Base-by-base conservation (phyloP, 352 stramenopile genomes). In the Phytophthora aleatoria region DNA sequence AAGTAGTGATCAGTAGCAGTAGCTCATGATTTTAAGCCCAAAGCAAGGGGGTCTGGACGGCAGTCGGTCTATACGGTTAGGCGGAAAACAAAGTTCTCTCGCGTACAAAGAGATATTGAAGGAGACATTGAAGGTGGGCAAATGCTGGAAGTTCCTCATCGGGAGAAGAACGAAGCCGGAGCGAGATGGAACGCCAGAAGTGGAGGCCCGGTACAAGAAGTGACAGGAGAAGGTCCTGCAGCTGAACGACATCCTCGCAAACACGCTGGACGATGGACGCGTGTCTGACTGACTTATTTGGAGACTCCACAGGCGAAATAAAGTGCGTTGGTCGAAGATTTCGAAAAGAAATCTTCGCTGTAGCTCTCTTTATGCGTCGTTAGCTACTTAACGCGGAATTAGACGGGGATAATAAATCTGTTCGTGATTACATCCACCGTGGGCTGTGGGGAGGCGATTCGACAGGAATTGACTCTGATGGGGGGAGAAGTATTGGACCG, bases 101-200 rank as follows among this genome's bases (percentile, higher is more conserved):
- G 43, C 35, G 5, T 57, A 67, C 43, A 67, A 57, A 16, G 35
- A 67, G 41, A 43, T 26, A 0, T n/a, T 67, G 10, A 67, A 67
- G 28, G 50, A 31, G 16, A 43, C 50, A 2, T 15, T 67, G 5
- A 55, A 51, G 5, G 50, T 50, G 15, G 35, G 43, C 2, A 50
- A 57, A 12, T 57, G 42, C 10, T 67, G 59, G 59, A 67, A 67
- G 28, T 61, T 45, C 2, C 50, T 67, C 20, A 61, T 45, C 8
- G 59, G 59, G 27, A 24, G 43, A 2, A 13, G 45, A 10, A 30
- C 12, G 1, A 67, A 67, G 38, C 59, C 51, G 3, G 59, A 36
- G 4, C 6, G 38, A 0, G 59, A 61, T n/a, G 26, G 43, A 26
- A 48, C 50, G 3, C 6, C 7, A 2, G 47, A 48, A 9, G 16